Percentiles rank a stretch among this genome's conserved stretches.
These are phyloP conservation scores for Candida glucosophila DNA, from an alignment of 1,139 yeast genomes.

Conservation along the genomic window DNA sequence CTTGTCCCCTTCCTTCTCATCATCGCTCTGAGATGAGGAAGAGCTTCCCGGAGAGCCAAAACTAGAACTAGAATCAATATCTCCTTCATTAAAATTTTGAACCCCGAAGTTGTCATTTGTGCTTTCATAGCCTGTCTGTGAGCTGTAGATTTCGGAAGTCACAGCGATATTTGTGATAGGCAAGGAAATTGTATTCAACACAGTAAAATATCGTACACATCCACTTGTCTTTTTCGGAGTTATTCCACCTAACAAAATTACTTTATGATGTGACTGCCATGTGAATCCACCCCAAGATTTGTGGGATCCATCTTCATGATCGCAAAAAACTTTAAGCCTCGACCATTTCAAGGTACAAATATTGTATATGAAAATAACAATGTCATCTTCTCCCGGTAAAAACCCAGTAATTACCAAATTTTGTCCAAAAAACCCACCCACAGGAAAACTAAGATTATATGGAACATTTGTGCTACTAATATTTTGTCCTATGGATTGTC, in stretches of 20 bases:
- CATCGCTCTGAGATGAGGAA: constrained; percentile 6
- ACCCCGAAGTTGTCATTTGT: constrained; percentile 15
- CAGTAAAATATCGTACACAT: constrained; percentile 50
- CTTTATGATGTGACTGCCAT: constrained; percentile 72
- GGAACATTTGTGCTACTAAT: constrained; percentile 14
- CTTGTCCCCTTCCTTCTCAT: constrained; percentile 6
- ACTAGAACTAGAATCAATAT: constrained; percentile 1
- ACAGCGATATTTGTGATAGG: constrained; percentile 57
- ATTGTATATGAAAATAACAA: constrained; percentile 52
- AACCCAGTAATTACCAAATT: constrained; percentile 56
- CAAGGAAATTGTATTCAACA: constrained; percentile 50
- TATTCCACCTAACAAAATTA: constrained; percentile 45
- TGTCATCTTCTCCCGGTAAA: constrained; percentile 41
- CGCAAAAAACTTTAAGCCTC: constrained; percentile 47
- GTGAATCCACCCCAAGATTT: constrained; percentile 60
- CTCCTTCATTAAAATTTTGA: constrained; percentile 6
- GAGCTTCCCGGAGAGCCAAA: constrained; percentile 5
- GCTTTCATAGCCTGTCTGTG: constrained; percentile 22
- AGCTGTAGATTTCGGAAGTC: constrained; percentile 33
- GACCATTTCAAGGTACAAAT: constrained; percentile 61
- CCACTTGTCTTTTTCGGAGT: constrained; percentile 41
- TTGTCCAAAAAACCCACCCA: constrained; percentile 57
- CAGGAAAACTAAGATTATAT: constrained; percentile 41
- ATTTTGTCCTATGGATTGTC: not conserved
- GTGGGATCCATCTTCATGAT: constrained; percentile 48